Conservation (phyloP, 495 filamentous ascomycete species). For the Penicillium nucicola region DNA sequence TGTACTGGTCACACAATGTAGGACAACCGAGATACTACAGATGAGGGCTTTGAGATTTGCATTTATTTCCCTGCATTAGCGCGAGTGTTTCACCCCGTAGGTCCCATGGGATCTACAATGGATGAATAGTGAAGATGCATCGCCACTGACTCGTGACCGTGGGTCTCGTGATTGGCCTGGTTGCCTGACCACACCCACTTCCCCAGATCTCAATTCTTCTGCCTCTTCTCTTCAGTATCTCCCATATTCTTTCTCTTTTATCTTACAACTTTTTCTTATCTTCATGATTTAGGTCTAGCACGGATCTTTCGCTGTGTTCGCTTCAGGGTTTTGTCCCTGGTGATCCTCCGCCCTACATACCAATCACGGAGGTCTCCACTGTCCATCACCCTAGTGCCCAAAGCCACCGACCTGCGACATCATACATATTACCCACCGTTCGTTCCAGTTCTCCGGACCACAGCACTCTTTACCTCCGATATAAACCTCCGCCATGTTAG, state of each 20-base stretch:
- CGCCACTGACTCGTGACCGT: slow-evolving; percentile 8
- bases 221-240: slow-evolving; percentile 6
- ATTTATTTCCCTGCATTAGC: slow-evolving; percentile 1
- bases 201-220: slow-evolving; percentile 3
- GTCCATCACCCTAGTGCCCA: slow-evolving; percentile 15
- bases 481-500: slow-evolving; percentile 27
- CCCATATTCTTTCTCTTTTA: slow-evolving; percentile 7
- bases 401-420: slow-evolving; percentile 23
- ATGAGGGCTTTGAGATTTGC: neutral
- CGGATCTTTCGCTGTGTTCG: neutral
- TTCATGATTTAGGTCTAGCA: neutral
- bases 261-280: neutral
- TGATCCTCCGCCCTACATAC: slow-evolving; percentile 14
- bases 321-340: slow-evolving; percentile 9
- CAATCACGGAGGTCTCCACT: slow-evolving; percentile 20
- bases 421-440: slow-evolving; percentile 13
- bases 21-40: neutral
- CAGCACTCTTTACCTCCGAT: slow-evolving; percentile 1
- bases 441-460: slow-evolving; percentile 5
- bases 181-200: slow-evolving; percentile 6
- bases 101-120: neutral
- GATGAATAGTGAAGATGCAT: neutral
- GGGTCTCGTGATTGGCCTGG: slow-evolving; percentile 13
- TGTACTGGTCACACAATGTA: neutral
- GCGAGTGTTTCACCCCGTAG: neutral